Conservation (phyloP, 176 grass and related monocot genomes). For the Themeda triandra region DNA sequence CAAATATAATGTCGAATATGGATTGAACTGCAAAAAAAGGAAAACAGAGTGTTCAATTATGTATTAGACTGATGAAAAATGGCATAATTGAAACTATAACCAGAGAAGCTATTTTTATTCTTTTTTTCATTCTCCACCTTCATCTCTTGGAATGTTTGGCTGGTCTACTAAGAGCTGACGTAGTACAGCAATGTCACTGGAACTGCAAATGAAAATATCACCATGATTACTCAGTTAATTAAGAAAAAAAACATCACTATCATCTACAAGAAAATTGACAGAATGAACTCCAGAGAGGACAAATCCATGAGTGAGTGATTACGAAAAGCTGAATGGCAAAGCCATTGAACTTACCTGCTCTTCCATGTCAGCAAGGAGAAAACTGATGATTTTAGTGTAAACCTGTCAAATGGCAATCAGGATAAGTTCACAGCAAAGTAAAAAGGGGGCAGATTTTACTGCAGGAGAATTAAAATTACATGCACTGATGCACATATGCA, state of each 20-base stretch:
- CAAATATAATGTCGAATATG: slow-evolving; percentile 78
- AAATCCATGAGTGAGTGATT: not conserved
- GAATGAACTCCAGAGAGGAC: not conserved
- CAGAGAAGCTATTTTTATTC: not conserved
- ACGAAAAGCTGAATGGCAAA: not conserved
- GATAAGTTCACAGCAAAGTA: not conserved
- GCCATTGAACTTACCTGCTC: slow-evolving; percentile 41
- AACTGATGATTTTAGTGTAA: slow-evolving; percentile 54
- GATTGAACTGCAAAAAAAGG: slow-evolving; percentile 64
- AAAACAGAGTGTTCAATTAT: slow-evolving; percentile 11
- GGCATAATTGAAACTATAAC: not conserved
- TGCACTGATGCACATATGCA: not conserved
- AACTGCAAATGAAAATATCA: slow-evolving; percentile 46
- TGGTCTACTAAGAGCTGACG: slow-evolving; percentile 71
- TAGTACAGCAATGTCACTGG: slow-evolving; percentile 55
- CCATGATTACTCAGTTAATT: not conserved
- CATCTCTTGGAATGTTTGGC: slow-evolving; percentile 82
- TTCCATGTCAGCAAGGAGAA: slow-evolving; percentile 63
- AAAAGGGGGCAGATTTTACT: not conserved
- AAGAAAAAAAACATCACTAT: not conserved
- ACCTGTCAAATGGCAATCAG: slow-evolving; percentile 42
- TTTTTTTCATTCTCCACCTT: slow-evolving; percentile 44
- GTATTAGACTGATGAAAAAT: not conserved
- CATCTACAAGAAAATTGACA: not conserved
- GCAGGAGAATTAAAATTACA: not conserved